These are phyloP conservation scores for Phytophthora cactorum DNA, from an alignment of 352 stramenopile species.

Conservation along the genomic window DNA sequence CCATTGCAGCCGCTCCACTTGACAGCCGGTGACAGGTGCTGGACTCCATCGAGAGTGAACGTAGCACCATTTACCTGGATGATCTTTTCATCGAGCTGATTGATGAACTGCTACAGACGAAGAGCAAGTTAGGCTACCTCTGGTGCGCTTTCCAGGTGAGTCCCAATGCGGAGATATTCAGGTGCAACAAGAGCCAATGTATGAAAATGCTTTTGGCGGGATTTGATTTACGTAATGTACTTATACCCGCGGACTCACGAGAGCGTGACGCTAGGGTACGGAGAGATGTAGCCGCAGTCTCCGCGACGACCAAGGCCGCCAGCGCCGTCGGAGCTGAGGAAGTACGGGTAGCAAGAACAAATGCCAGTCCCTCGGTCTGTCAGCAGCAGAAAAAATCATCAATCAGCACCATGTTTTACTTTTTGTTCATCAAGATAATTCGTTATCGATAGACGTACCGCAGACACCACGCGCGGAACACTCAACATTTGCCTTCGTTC, in stretches of 20 bases:
- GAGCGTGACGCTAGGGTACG: constrained; percentile 58
- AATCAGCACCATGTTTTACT: constrained; percentile 6
- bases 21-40: too few relatives aligned
- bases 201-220: too few relatives aligned
- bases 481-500: constrained; percentile 83
- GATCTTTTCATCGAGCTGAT: too few relatives aligned
- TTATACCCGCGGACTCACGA: constrained; percentile 18
- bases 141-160: too few relatives aligned
- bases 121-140: too few relatives aligned
- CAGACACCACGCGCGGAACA: constrained; percentile 74
- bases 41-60: too few relatives aligned
- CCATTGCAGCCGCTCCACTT: too few relatives aligned
- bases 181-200: too few relatives aligned
- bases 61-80: too few relatives aligned
- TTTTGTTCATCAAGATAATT: background rate
- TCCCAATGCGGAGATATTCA: too few relatives aligned
- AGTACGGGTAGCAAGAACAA: constrained; percentile 80
- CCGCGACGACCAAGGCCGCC: constrained; percentile 81
- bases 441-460: constrained; percentile 42
- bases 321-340: constrained; percentile 69
- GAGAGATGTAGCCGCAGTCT: constrained; percentile 91
- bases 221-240: background rate
- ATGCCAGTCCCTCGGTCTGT: constrained; percentile 65
- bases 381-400: background rate
- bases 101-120: too few relatives aligned